Conservation (phyloP, 2,329 filamentous ascomycete genomes). For the Aureobasidium namibiae region DNA sequence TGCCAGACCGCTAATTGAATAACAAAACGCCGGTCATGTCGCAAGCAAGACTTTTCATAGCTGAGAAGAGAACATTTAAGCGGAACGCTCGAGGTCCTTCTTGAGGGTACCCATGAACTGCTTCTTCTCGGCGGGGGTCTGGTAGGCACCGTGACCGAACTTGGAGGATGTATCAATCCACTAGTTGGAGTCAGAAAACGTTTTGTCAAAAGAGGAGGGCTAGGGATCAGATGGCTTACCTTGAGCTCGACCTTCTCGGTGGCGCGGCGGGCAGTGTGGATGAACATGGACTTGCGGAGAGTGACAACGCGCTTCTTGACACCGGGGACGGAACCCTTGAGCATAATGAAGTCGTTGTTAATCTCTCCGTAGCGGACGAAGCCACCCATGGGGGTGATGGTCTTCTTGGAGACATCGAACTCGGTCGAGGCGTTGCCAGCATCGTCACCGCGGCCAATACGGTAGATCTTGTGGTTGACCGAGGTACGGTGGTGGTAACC, state of each 20-base stretch:
- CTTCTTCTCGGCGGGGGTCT: slow-evolving; percentile 97
- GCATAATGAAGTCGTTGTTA: slow-evolving; percentile 97
- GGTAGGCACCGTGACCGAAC: slow-evolving; percentile 99
- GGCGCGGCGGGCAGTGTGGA: slow-evolving; percentile 87
- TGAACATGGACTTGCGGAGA: slow-evolving; percentile 97
- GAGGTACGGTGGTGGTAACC: slow-evolving; percentile 99
- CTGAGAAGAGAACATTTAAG: slow-evolving; percentile 5
- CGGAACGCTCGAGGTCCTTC: slow-evolving; percentile 65
- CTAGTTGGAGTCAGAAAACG: neutral
- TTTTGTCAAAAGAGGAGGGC: neutral
- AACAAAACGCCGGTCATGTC: slow-evolving; percentile 7
- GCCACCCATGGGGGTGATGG: slow-evolving; percentile 95
- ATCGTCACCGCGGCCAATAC: slow-evolving; percentile 85
- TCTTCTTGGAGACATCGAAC: slow-evolving; percentile 97
- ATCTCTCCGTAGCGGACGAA: slow-evolving; percentile 99
- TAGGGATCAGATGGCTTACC: slow-evolving; percentile 19
- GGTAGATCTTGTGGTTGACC: slow-evolving; percentile 99
- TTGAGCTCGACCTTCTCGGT: slow-evolving; percentile 99
- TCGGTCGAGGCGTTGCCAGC: slow-evolving; percentile 92
- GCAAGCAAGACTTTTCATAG: slow-evolving; percentile 8
- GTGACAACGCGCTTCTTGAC: slow-evolving; percentile 99
- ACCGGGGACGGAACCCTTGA: slow-evolving; percentile 97
- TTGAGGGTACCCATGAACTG: slow-evolving; percentile 97
- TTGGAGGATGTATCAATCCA: slow-evolving; percentile 99
- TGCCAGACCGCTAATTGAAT: slow-evolving; percentile 3